Conservation (phyloP, 345 rosid genomes). For the Geranium brycei region DNA sequence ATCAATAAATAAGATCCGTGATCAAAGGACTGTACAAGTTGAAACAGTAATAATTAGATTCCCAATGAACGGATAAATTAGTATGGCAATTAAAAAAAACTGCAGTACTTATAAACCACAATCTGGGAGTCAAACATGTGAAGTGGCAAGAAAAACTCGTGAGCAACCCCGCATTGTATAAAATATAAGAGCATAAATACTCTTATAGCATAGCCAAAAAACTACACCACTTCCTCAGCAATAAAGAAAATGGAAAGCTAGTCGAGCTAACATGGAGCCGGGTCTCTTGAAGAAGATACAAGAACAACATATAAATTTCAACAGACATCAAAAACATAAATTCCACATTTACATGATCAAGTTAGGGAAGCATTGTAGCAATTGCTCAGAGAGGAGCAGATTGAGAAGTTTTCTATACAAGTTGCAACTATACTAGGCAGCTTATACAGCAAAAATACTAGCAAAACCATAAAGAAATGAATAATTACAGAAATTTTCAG, state of each 20-base stretch:
- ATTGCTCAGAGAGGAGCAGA: not conserved
- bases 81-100: no score
- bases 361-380: not conserved
- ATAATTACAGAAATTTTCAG: not conserved
- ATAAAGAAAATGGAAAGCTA: no score
- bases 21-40: conserved; percentile 66
- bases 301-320: no score
- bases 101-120: not conserved
- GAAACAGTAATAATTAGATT: conserved; percentile 10
- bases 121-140: not conserved
- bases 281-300: no score
- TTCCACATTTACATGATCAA: no score
- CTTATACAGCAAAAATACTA: not conserved
- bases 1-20: conserved; percentile 77
- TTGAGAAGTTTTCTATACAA: no score
- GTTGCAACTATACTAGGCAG: not conserved
- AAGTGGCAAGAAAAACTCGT: not conserved
- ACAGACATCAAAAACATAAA: no score
- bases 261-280: no score
- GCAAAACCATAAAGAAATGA: not conserved
- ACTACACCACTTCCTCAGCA: not conserved
- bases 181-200: not conserved
- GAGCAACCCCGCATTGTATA: not conserved
- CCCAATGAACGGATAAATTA: not conserved
- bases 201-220: not conserved